Conservation (phyloP, 345 rosid genomes). For the Ailanthus altissimus region DNA sequence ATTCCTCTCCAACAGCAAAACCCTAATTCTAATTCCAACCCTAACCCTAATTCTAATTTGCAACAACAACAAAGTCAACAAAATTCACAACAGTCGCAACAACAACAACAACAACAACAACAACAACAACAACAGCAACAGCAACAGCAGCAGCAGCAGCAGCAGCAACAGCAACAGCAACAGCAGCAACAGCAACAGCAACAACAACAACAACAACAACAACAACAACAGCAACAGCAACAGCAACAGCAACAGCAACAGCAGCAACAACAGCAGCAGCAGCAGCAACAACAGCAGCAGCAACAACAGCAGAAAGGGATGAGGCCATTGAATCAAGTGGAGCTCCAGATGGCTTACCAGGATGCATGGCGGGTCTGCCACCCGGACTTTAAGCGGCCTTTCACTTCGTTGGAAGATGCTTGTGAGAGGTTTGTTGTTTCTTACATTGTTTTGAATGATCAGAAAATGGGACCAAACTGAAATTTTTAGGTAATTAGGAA, state of each 20-base stretch:
- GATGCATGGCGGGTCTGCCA: constrained; percentile 96
- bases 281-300: constrained; percentile 34
- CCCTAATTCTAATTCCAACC: constrained; percentile 30
- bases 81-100: constrained; percentile 30
- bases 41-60: constrained; percentile 34
- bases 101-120: constrained; percentile 39
- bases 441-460: not conserved
- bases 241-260: constrained; percentile 25
- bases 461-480: not conserved
- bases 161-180: constrained; percentile 35
- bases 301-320: constrained; percentile 64
- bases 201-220: constrained; percentile 40
- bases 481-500: not conserved
- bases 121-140: constrained; percentile 47
- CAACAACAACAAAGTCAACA: constrained; percentile 15
- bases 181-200: constrained; percentile 57
- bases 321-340: constrained; percentile 67
- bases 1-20: constrained; percentile 42
- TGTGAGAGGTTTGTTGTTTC: constrained; percentile 71
- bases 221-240: constrained; percentile 34
- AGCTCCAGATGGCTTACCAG: constrained; percentile 90
- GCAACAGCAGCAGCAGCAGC: constrained; percentile 51
- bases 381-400: constrained; percentile 85
- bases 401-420: constrained; percentile 84
- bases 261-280: constrained; percentile 25